phyloP scores from a whole-genome alignment of 2,329 filamentous ascomycete genomes.

The Ophiostoma tasmaniense region DNA sequence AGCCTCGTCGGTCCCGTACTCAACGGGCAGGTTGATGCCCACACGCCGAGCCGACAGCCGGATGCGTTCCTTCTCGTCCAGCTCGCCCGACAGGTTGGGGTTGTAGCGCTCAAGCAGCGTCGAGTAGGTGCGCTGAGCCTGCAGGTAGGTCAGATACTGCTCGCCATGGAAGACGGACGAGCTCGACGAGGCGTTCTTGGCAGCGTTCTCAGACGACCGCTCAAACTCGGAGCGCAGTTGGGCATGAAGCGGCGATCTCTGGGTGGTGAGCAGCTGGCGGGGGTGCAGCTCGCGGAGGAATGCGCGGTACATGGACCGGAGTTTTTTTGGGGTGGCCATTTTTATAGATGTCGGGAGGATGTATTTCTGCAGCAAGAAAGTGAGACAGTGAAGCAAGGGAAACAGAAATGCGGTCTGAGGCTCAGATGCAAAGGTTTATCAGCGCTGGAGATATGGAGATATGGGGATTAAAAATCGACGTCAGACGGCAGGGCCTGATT shows the following conservation, averaged over 20 bases:
- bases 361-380: neutral
- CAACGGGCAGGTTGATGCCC: conserved; percentile 76
- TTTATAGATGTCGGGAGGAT: neutral
- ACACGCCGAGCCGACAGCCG: conserved; percentile 76
- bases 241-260: conserved; percentile 60
- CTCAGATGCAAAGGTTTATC: neutral
- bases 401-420: neutral
- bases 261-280: conserved; percentile 45
- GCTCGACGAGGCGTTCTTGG: conserved; percentile 25
- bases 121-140: conserved; percentile 76
- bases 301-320: conserved; percentile 77
- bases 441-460: neutral
- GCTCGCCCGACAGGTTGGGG: conserved; percentile 62
- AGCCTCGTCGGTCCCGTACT: conserved; percentile 32
- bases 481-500: conserved; percentile 7
- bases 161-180: conserved; percentile 44
- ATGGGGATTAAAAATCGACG: conserved; percentile 8
- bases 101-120: conserved; percentile 86
- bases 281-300: conserved; percentile 83
- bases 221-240: conserved; percentile 58
- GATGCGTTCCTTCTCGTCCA: conserved; percentile 78
- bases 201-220: conserved; percentile 25
- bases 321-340: conserved; percentile 25
- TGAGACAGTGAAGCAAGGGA: neutral
- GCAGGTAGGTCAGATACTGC: conserved; percentile 71